Evolutionary conservation across 345 rosid genomes (phyloP).

Genomic region (Clarkia xantiana): DNA sequence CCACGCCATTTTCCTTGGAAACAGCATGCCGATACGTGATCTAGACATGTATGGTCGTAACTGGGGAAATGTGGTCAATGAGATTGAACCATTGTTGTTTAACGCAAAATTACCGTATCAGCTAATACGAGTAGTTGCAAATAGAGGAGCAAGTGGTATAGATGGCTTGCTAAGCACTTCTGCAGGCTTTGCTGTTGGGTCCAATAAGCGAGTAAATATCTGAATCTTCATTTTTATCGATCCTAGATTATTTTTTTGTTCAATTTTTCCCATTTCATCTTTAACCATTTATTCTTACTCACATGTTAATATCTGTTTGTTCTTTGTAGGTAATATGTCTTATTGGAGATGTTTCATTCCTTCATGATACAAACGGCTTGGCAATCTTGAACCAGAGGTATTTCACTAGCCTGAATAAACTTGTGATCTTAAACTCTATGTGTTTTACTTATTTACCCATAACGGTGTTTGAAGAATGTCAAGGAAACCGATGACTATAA

Average conservation of each 20-base stretch:
- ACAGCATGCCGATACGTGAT: conserved; percentile 96
- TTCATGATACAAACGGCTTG: conserved; percentile 94
- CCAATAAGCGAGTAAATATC: conserved; percentile 57
- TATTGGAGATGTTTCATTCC: conserved; percentile 86
- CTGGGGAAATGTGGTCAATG: conserved; percentile 15
- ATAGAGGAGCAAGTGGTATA: conserved; percentile 98
- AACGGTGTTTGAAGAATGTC: conserved; percentile 28
- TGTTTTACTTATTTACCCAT: neutral
- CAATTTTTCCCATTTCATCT: neutral
- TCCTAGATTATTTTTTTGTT: neutral
- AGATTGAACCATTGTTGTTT: conserved; percentile 22
- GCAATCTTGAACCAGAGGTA: conserved; percentile 71
- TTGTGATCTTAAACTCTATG: conserved; percentile 1
- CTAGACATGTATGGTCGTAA: conserved; percentile 72
- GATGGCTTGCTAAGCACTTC: conserved; percentile 95
- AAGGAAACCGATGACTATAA: conserved; percentile 71
- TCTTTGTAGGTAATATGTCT: conserved; percentile 50
- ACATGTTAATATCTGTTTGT: neutral
- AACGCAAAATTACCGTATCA: conserved; percentile 35
- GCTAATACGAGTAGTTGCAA: conserved; percentile 65
- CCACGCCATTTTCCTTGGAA: conserved; percentile 76
- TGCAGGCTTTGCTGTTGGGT: conserved; percentile 78
- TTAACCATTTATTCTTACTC: no score
- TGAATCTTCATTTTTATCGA: neutral
- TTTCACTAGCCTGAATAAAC: neutral